These are phyloP conservation scores for Cephalotrichum gorgonifer DNA, from an alignment of 2,329 filamentous ascomycete species.

Conservation along the genomic window DNA sequence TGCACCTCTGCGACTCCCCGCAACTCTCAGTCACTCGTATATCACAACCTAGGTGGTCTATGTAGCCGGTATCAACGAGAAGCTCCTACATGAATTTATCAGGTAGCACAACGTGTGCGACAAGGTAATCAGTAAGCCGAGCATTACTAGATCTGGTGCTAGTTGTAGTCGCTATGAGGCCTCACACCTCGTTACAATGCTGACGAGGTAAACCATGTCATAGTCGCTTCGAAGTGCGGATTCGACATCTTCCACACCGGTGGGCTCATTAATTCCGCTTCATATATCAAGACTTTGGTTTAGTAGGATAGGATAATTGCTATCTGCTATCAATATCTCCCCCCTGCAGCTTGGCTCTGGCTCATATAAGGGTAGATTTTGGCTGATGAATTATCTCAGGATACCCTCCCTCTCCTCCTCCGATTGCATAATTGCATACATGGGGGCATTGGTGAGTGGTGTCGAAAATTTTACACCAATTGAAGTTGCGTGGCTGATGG, in stretches of 20 bases:
- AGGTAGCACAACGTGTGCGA: conserved; percentile 37
- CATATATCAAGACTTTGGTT: conserved; percentile 34
- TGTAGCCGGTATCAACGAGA: conserved; percentile 34
- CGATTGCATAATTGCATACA: no score
- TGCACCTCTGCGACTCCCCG: background rate
- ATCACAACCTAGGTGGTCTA: conserved; percentile 27
- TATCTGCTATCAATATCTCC: no score
- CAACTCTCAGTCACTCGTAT: background rate
- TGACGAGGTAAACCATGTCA: no score
- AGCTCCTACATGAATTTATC: conserved; percentile 38
- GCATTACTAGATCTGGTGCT: background rate
- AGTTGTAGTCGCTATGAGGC: background rate
- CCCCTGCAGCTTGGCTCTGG: no score
- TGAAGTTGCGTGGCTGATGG: no score
- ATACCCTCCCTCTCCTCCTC: no score
- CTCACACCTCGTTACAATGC: no score
- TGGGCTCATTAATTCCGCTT: conserved; percentile 29
- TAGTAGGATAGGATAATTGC: no score
- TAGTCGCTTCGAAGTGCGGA: conserved; percentile 38
- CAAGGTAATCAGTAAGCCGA: conserved; percentile 32
- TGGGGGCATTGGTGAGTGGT: no score
- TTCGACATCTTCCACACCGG: conserved; percentile 24
- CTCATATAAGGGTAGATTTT: no score
- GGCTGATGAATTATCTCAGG: no score
- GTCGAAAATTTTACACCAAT: no score